These are phyloP conservation scores for Penicillium sp. DNA, from an alignment of 2,329 filamentous ascomycete species.

Conservation along the genomic window DNA sequence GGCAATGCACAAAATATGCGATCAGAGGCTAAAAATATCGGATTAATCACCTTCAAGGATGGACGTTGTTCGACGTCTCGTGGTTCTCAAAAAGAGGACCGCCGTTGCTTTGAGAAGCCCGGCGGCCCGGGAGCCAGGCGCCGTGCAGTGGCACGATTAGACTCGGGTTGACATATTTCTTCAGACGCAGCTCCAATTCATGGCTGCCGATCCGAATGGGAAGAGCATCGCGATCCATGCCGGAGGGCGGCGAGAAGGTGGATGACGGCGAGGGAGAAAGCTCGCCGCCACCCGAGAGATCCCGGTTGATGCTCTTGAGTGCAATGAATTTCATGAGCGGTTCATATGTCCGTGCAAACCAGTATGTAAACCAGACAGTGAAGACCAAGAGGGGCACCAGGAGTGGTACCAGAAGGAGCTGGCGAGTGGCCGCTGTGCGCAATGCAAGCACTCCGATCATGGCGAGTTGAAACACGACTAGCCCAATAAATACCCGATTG, in stretches of 20 bases:
- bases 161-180: conserved; percentile 49
- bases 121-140: conserved; percentile 43
- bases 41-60: not conserved
- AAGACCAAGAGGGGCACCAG: conserved; percentile 73
- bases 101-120: conserved; percentile 17
- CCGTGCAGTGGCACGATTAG: conserved; percentile 45
- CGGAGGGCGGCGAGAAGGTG: conserved; percentile 41
- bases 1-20: conserved; percentile 1
- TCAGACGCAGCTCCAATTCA: conserved; percentile 40
- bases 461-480: conserved; percentile 85
- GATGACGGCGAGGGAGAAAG: conserved; percentile 38
- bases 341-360: conserved; percentile 76
- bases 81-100: conserved; percentile 16
- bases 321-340: conserved; percentile 92
- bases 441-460: conserved; percentile 84
- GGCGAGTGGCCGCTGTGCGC: conserved; percentile 68
- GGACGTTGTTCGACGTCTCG: conserved; percentile 17
- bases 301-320: conserved; percentile 73
- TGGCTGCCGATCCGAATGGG: conserved; percentile 42
- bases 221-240: conserved; percentile 45
- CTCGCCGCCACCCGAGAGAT: conserved; percentile 49
- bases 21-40: not conserved
- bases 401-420: conserved; percentile 71
- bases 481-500: conserved; percentile 80
- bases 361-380: conserved; percentile 86